Evolutionary conservation across 495 filamentous ascomycete species (phyloP), one percentile per base, ranked within the genome.

Genomic region (Astrothelium macrocarpum): DNA sequence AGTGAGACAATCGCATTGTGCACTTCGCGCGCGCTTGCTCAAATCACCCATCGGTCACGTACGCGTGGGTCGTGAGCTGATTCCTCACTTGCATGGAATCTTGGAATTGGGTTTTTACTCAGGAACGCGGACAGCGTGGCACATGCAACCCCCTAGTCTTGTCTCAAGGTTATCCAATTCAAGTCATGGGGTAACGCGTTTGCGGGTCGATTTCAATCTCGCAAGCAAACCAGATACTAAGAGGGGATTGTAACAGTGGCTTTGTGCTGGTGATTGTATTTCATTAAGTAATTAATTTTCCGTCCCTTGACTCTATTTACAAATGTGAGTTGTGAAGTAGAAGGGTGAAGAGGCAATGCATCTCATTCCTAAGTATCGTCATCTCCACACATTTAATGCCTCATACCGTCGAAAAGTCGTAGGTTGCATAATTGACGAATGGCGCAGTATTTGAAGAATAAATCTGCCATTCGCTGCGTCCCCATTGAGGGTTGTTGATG

Each of bases 401-500:
- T 29, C 25, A 56, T 56, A 56, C 49, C 25, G 49, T 56, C 25
- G 49, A 56, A 53, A 70, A 70, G 29, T 62, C 60, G 53, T 70
- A 70, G 60, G 67, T 70, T 18, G 61, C 59, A 63, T 70, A 70
- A 61, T 70, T 70, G 53, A 70, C 25, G 23, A 60, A 59, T 9
- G 68, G 68, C 64, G 49, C 53, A 26, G 62, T 63, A 18, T 65
- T 65, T 1, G 68, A 65, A 1, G 65, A 56, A 59, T 34, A 70
- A 60, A 70, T 64, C 62, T 70, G 68, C 62, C 62, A 70, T 39
- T 65, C 53, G 43, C 63, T 29, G 29, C 68, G 81, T 14, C 83
- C 85, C 89, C 89, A 93, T 72, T 88, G 77, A 9, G 88, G 89
- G 63, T 91, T 77, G 73, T 91, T 91, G 75, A 93, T 89, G 26